A percentile compares a stretch with the other conserved stretches of the same genome.
Evolutionary conservation across 2,329 filamentous ascomycete genomes (phyloP).

Genomic region (Fusarium metavorans): DNA sequence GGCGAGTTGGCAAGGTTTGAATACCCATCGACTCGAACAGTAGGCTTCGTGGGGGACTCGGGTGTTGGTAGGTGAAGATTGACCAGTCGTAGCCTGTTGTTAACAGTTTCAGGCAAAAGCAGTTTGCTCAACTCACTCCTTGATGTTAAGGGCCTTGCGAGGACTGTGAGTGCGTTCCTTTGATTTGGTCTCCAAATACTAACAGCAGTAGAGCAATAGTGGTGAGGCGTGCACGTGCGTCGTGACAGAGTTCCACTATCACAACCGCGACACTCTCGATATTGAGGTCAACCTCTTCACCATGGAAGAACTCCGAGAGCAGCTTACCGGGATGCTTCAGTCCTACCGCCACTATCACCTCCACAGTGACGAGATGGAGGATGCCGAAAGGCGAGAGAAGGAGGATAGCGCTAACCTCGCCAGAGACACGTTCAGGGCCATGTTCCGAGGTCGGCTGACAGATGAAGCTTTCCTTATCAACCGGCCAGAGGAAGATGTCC

Average conservation of each 20-base stretch:
- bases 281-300: conserved; percentile 52
- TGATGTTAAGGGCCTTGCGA: conserved; percentile 46
- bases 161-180: conserved; percentile 51
- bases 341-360: conserved; percentile 53
- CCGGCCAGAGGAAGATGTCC: conserved; percentile 11
- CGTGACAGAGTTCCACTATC: conserved; percentile 60
- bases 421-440: conserved; percentile 51
- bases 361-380: conserved; percentile 31
- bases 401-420: conserved; percentile 51
- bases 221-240: conserved; percentile 61
- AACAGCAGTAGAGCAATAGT: conserved; percentile 53
- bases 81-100: neutral
- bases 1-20: conserved; percentile 51
- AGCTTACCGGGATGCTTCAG: conserved; percentile 51
- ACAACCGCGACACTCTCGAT: conserved; percentile 46
- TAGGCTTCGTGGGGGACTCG: conserved; percentile 62
- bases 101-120: conserved; percentile 55
- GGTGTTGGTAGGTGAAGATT: conserved; percentile 53
- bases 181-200: neutral
- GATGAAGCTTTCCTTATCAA: conserved; percentile 37
- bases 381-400: conserved; percentile 41
- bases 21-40: conserved; percentile 53
- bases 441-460: conserved; percentile 48
- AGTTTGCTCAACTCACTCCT: conserved; percentile 63
- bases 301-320: conserved; percentile 46